Conservation (phyloP, 352 stramenopile species). For the Phytopythium helicoides region DNA sequence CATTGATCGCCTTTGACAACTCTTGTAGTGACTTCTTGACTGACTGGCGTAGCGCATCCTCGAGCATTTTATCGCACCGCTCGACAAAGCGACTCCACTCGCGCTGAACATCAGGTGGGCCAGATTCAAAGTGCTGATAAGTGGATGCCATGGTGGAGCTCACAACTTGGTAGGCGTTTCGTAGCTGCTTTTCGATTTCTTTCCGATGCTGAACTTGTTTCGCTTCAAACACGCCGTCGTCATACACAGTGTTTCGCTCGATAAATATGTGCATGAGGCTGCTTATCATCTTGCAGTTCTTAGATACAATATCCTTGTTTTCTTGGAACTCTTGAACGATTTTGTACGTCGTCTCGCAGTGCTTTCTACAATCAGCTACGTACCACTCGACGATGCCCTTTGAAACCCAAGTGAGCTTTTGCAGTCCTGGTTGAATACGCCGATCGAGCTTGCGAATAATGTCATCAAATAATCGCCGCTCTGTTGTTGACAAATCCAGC, state of each 20-base stretch:
- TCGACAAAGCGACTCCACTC: slow-evolving; percentile 92
- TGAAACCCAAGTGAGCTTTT: slow-evolving; percentile 93
- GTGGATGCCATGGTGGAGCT: slow-evolving; percentile 90
- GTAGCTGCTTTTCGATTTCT: slow-evolving; percentile 70
- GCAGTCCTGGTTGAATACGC: slow-evolving; percentile 89
- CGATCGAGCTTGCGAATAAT: slow-evolving; percentile 94
- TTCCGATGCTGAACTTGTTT: slow-evolving; percentile 91
- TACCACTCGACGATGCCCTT: slow-evolving; percentile 93
- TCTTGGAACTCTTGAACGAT: slow-evolving; percentile 90
- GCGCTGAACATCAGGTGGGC: slow-evolving; percentile 88
- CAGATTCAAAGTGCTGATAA: slow-evolving; percentile 89
- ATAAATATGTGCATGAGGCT: slow-evolving; percentile 91
- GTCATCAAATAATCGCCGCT: slow-evolving; percentile 92
- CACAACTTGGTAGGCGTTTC: slow-evolving; percentile 83
- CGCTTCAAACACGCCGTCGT: slow-evolving; percentile 91
- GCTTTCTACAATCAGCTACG: slow-evolving; percentile 87
- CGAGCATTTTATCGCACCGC: slow-evolving; percentile 88
- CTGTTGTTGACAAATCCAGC: slow-evolving; percentile 86
- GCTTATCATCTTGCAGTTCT: slow-evolving; percentile 89
- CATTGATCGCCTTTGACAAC: slow-evolving; percentile 93
- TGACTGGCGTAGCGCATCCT: slow-evolving; percentile 88
- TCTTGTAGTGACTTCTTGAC: slow-evolving; percentile 95
- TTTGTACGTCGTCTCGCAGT: slow-evolving; percentile 87
- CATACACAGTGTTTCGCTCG: slow-evolving; percentile 93
- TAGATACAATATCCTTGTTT: slow-evolving; percentile 85